Percentiles rank a stretch among this genome's conserved stretches.
Conservation (phyloP, 2,329 filamentous ascomycete genomes). For the Seiridium cupressi region DNA sequence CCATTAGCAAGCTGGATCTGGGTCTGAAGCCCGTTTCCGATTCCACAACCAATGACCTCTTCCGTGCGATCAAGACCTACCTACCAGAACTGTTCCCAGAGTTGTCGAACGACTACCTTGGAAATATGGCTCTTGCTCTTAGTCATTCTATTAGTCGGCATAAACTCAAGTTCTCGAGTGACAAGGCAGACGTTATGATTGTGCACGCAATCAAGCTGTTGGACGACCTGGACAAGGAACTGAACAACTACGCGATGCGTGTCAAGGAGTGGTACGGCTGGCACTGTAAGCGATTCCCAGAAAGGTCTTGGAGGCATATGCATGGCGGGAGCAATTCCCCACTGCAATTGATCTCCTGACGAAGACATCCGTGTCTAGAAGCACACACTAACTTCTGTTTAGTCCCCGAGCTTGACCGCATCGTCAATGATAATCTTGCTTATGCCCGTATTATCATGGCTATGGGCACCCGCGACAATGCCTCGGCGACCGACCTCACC, state of each 20-base stretch:
- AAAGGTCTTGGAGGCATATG: no score
- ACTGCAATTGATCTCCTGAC: no score
- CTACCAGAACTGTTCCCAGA: slow-evolving; percentile 88
- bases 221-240: slow-evolving; percentile 96
- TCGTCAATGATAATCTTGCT: slow-evolving; percentile 94
- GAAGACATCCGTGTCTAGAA: no score
- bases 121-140: slow-evolving; percentile 93
- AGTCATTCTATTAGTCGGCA: slow-evolving; percentile 95
- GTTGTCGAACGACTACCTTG: slow-evolving; percentile 78
- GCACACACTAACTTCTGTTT: no score
- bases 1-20: slow-evolving; percentile 83
- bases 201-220: slow-evolving; percentile 93
- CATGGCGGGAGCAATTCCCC: no score
- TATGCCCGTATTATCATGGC: slow-evolving; percentile 86
- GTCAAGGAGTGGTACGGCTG: slow-evolving; percentile 99
- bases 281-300: slow-evolving; percentile 57
- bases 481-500: slow-evolving; percentile 72
- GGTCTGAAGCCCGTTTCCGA: slow-evolving; percentile 80
- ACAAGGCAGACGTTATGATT: slow-evolving; percentile 99
- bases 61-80: slow-evolving; percentile 90
- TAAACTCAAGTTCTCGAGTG: slow-evolving; percentile 97
- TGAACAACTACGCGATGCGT: slow-evolving; percentile 98
- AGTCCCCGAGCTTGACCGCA: slow-evolving; percentile 92
- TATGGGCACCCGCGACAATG: slow-evolving; percentile 86
- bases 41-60: slow-evolving; percentile 80